Base-by-base conservation (phyloP, 2,329 filamentous ascomycete species). In the Teratosphaeria gauchensis region DNA sequence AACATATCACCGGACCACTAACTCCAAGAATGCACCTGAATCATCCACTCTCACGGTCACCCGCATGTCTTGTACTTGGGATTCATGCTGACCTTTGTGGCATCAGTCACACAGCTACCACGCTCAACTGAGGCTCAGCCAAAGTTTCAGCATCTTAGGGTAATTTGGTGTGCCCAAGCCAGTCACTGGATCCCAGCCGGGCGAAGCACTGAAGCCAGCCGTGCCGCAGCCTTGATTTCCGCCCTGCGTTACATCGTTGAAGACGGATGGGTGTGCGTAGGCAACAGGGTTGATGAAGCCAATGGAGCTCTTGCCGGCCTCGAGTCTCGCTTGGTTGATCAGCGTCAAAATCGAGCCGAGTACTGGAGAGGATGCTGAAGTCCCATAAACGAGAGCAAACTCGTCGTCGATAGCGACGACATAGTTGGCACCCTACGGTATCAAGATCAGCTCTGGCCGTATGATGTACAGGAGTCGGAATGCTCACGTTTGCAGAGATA, bases 281-380 rank as follows among this genome's bases (percentile, higher is more conserved):
- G 75, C 63, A 0, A 70, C 67, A 0, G 75, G 75, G 56, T 77
- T 77, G 57, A 76, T 62, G 64, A 77, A 77, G 11, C 76, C 76
- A 8, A 77, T 66, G 16, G 69, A 61, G 14, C 68, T 63, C 66
- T 77, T 77, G 28, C 73, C 74, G 14, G 58, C 53, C 38, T 68
- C 62, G 35, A 70, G 56, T 19, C 74, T 64, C n/a, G 68, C 73
- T 58, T 76, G 70, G 57, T 77, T 77, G 64, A 77, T 70, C 28
- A 80, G 64, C 1, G 77, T 82, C 31, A 83, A 64, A 46, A 81
- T 73, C 0, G 76, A 69, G 0, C 75, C 78, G 62, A 78, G 77
- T 1, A 79, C 76, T 0, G 81, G 81, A 33, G 77, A 68, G 2
- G 76, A 75, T 7, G 80, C 78, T 55, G 77, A 80, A 0, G 82